Evolutionary conservation across 2,329 filamentous ascomycete genomes (phyloP).

Genomic region (Aspergillus sp.): DNA sequence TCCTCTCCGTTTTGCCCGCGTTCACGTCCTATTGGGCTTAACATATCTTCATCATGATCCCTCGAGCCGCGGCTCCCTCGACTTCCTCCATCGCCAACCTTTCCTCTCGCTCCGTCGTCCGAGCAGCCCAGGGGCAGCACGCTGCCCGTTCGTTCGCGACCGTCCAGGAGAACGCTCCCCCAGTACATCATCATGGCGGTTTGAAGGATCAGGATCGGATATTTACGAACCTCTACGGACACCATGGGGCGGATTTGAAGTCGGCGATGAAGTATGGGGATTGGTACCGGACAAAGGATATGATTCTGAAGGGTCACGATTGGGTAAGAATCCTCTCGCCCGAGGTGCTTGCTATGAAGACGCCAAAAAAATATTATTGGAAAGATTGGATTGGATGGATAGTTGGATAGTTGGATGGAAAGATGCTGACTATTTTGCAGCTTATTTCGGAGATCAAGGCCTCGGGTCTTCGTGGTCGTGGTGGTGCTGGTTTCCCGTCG

Average conservation of each 20-base stretch:
- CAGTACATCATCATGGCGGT: slow-evolving; percentile 67
- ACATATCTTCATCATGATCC: slow-evolving; percentile 35
- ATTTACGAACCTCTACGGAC: slow-evolving; percentile 96
- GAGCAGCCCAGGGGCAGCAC: slow-evolving; percentile 25
- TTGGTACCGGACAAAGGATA: slow-evolving; percentile 99
- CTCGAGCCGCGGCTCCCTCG: slow-evolving; percentile 39
- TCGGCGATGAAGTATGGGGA: slow-evolving; percentile 96
- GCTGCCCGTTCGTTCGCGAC: slow-evolving; percentile 65
- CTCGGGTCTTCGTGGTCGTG: slow-evolving; percentile 87
- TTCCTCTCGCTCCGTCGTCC: slow-evolving; percentile 32
- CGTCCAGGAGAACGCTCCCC: slow-evolving; percentile 57
- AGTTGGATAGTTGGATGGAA: neutral
- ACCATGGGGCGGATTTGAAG: slow-evolving; percentile 83
- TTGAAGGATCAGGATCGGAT: slow-evolving; percentile 96
- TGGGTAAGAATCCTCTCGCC: slow-evolving; percentile 50
- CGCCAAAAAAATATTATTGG: neutral
- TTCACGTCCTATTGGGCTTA: slow-evolving; percentile 22
- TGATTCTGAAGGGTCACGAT: slow-evolving; percentile 90
- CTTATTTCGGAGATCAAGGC: slow-evolving; percentile 97
- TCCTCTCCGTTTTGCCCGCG: slow-evolving; percentile 12
- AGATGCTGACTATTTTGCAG: slow-evolving; percentile 32
- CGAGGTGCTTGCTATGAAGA: neutral
- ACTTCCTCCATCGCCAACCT: slow-evolving; percentile 33
- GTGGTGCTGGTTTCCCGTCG: slow-evolving; percentile 95
- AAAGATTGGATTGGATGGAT: too few species aligned